These are phyloP conservation scores for Colletotrichum sp. DNA, from an alignment of 2,329 filamentous ascomycete species.

Conservation along the genomic window DNA sequence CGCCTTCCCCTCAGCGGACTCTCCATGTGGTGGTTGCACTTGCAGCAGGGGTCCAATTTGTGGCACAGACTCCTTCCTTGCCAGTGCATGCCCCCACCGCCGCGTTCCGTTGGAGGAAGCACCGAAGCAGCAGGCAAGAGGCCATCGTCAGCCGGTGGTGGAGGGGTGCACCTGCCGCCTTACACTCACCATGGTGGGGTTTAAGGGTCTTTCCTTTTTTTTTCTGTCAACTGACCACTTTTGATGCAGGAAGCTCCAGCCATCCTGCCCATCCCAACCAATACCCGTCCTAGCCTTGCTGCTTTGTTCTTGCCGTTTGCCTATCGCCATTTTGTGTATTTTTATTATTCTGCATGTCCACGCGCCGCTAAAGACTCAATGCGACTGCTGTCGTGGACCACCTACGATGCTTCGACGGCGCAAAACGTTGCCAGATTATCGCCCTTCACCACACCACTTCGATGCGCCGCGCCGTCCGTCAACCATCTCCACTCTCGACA, in stretches of 20 bases:
- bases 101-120: background rate
- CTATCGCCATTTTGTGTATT: background rate
- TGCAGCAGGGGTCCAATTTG: background rate
- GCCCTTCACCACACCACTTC: background rate
- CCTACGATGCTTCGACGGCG: background rate
- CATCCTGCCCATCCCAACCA: background rate
- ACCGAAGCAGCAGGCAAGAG: background rate
- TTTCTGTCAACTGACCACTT: conserved; percentile 16
- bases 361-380: background rate
- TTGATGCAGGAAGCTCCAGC: background rate
- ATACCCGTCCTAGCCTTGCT: background rate
- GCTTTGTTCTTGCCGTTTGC: background rate
- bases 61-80: background rate
- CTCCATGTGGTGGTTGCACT: background rate
- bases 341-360: background rate
- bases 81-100: background rate
- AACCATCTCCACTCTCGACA: background rate
- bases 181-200: background rate
- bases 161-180: background rate
- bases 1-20: background rate
- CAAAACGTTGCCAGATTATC: background rate
- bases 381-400: background rate
- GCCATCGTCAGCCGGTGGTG: background rate
- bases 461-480: background rate
- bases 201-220: conserved; percentile 5